Base-by-base conservation (phyloP, 768 basidiomycete species). In the Kwoniella sp. region DNA sequence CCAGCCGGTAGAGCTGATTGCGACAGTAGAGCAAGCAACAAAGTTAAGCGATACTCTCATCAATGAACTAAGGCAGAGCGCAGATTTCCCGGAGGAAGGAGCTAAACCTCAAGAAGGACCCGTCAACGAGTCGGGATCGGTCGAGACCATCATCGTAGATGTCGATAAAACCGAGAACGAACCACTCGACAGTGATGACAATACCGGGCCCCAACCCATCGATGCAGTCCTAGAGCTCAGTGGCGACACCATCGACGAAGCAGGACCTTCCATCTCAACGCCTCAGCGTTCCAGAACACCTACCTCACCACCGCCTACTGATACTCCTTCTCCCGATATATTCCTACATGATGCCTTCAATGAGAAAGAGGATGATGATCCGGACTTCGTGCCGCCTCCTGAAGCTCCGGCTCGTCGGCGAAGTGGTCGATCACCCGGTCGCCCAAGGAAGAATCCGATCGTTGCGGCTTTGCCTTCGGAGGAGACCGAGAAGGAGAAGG, bases 281-380 rank as follows among this genome's bases (percentile, higher is more conserved):
- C 26, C 38, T 48, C 37, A 20, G 15, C 12, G 11, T 52, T 2
- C 51, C 51, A 52, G 12, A 52, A 7, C 51, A 12, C 51, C 25
- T 15, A n/a, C 9, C 31, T n/a, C 45, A 29, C 61, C 13, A 53
- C 3, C n/a, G 7, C 50, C 26, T 29, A 2, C 45, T n/a, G 28
- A 29, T 26, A 48, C 60, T 9, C 61, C 61, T 5, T 71, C 70
- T n/a, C 68, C 73, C 8, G 70, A 74, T 55, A 54, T 69, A 9
- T 55, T 74, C 1, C 54, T 74, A 0, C 37, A 67, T 55, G 73
- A 74, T 34, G 56, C 57, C 22, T 72, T 60, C 63, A 63, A 74
- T 31, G 62, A 60, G 30, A 58, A 67, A 25, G 68, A 69, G 17
- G 62, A 50, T 15, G 59, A 66, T 26, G 73, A 74, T 37, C 69